phyloP scores from a whole-genome alignment of 768 basidiomycete genomes.

The Lentinula raphanica region DNA sequence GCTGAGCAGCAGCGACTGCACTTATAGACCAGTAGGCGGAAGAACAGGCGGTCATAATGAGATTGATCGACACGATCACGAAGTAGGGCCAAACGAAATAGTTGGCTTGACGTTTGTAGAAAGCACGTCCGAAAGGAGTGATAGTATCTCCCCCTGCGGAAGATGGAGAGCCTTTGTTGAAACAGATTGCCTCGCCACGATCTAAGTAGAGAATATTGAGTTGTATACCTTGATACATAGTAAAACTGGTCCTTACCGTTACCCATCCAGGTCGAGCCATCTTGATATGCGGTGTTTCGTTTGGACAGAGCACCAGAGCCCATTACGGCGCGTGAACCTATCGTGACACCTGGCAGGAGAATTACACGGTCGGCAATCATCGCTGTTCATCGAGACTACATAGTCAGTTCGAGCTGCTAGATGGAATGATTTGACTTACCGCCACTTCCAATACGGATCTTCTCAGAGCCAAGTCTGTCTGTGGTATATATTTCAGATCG shows the following conservation, averaged over 20 bases:
- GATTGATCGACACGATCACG: conserved; percentile 24
- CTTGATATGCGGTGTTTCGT: conserved; percentile 33
- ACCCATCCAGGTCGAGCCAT: conserved; percentile 44
- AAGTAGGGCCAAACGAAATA: conserved; percentile 25
- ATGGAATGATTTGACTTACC: conserved; percentile 17
- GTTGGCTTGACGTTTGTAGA: conserved; percentile 21
- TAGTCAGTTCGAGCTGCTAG: background rate
- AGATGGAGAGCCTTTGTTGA: conserved; percentile 23
- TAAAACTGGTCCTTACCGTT: conserved; percentile 26
- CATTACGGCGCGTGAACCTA: conserved; percentile 39
- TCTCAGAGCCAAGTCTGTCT: conserved; percentile 34
- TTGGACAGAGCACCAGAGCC: conserved; percentile 44
- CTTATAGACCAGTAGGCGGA: conserved; percentile 24
- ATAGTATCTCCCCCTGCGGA: conserved; percentile 21
- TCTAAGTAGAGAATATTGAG: conserved; percentile 16
- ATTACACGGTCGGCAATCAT: conserved; percentile 49
- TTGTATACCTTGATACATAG: background rate
- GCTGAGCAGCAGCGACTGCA: conserved; percentile 23
- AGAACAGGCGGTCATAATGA: conserved; percentile 22
- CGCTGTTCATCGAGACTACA: conserved; percentile 22
- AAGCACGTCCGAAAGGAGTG: conserved; percentile 26
- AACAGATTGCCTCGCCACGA: conserved; percentile 35
- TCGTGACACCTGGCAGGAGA: conserved; percentile 35
- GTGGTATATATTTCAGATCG: conserved; percentile 40
- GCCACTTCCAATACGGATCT: conserved; percentile 36